Evolutionary conservation across 495 filamentous ascomycete genomes (phyloP).

Genomic region (Hypoxylon crocopeplum): DNA sequence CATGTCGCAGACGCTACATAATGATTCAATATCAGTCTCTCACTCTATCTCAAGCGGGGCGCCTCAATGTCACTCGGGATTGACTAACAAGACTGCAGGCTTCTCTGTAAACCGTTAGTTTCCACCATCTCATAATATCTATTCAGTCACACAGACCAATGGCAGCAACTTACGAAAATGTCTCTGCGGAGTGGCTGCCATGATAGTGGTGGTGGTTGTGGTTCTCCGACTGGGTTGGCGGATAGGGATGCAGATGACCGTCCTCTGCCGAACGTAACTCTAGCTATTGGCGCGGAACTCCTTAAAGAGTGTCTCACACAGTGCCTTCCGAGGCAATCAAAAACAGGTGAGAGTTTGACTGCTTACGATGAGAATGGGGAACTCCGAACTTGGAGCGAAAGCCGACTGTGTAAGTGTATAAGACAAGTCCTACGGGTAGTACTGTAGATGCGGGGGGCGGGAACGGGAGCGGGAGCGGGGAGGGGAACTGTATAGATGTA

Average conservation of each 20-base stretch:
- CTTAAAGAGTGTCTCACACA: too few species aligned
- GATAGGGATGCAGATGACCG: conserved; percentile 2
- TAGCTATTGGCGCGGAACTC: conserved; percentile 15
- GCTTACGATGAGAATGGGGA: neutral
- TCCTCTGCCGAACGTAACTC: conserved; percentile 9
- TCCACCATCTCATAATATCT: neutral
- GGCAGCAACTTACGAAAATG: conserved; percentile 55
- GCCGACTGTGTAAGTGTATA: too few species aligned
- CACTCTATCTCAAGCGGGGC: neutral
- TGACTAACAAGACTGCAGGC: conserved; percentile 72
- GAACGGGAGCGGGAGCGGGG: neutral
- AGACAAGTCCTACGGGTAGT: too few species aligned
- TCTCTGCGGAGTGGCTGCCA: conserved; percentile 38
- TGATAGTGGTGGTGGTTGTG: conserved; percentile 36
- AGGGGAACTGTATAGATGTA: neutral
- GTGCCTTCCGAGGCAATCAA: too few species aligned
- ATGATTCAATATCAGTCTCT: neutral
- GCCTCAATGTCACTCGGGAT: neutral
- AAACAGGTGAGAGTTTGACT: too few species aligned
- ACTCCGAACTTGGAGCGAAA: neutral
- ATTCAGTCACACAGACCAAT: too few species aligned
- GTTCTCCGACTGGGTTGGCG: conserved; percentile 8
- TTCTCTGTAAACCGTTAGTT: conserved; percentile 57
- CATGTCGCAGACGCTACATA: conserved; percentile 84
- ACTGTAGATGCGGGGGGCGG: neutral